These are phyloP conservation scores for Candida arabinofermentans DNA, from an alignment of 805 yeast species.

Conservation along the genomic window DNA sequence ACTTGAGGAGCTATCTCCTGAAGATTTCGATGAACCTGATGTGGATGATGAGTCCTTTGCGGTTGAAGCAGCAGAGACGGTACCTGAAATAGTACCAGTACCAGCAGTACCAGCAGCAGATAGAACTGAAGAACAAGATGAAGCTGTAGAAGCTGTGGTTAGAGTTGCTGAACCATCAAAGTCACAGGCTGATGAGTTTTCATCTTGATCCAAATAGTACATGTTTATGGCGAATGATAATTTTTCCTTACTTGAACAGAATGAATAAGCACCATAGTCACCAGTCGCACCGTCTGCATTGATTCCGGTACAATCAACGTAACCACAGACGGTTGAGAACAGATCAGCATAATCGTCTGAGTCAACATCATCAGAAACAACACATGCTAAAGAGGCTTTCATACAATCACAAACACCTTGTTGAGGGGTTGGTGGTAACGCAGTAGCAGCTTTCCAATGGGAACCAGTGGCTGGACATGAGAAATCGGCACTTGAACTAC, in stretches of 20 bases:
- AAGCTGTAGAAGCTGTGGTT: constrained; percentile 42
- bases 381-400: constrained; percentile 52
- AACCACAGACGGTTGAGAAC: constrained; percentile 55
- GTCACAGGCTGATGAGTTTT: constrained; percentile 51
- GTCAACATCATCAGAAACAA: constrained; percentile 50
- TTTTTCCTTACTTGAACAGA: constrained; percentile 63
- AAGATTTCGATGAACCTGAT: constrained; percentile 8
- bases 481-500: constrained; percentile 41
- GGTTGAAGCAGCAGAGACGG: constrained; percentile 28
- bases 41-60: constrained; percentile 15
- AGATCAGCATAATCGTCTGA: constrained; percentile 55
- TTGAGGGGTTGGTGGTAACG: constrained; percentile 78
- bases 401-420: constrained; percentile 61
- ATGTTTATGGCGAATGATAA: constrained; percentile 61
- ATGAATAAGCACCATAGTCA: constrained; percentile 67
- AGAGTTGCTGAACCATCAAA: constrained; percentile 67
- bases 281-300: constrained; percentile 60
- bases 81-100: constrained; percentile 48
- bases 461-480: constrained; percentile 57
- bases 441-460: constrained; percentile 65
- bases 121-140: constrained; percentile 54
- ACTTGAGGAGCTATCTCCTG: constrained; percentile 1
- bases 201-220: constrained; percentile 51
- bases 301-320: constrained; percentile 56
- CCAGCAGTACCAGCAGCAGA: constrained; percentile 69